Evolutionary conservation across 768 basidiomycete genomes (phyloP), one percentile per base, ranked within the genome.

Genomic region (Amanita phalloides): DNA sequence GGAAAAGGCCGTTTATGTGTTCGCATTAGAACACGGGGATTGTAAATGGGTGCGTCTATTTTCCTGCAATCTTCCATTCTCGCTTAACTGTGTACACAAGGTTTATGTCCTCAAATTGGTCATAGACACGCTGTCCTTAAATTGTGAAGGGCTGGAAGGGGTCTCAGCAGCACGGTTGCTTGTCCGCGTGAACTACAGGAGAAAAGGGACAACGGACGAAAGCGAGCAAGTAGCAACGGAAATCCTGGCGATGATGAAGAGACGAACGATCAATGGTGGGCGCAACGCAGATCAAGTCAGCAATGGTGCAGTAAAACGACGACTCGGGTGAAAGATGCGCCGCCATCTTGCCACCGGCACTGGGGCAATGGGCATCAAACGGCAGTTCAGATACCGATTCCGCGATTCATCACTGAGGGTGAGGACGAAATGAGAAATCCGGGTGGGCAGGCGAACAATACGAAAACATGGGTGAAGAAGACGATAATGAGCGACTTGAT

Each of bases 1-100:
- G 84, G 71, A 74, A 20, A 73, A 77, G 59, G 66, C 71, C 23
- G 79, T 81, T 59, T 86, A 84, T 53, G 77, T 84, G 2, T 86
- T 84, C 56, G 72, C 86, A 44, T n/a, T n/a, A n/a, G n/a, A 83
- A 87, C 63, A 86, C 84, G 1, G 79, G 80, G 10, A 81, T 87
- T 11, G 74, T n/a, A n/a, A 79, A 67, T 85, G 83, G 59, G 85
- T 86, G 60, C 67, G 84, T 77, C 7, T 6, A 25, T 28, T 43
- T 44, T 20, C n/a, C 42, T 46, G 11, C 17, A 47, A 33, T 51
- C 56, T 48, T 25, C 38, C 30, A 37, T 56, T 17, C 21, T 46
- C 20, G 39, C 39, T 42, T 39, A 52, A 21, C 26, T 50, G 33
- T 28, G 35, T 28, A 14, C 37, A 25, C 35, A 44, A 86, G 84